Base-by-base conservation (phyloP, 768 basidiomycete species). In the Podaxis mareebaensis region DNA sequence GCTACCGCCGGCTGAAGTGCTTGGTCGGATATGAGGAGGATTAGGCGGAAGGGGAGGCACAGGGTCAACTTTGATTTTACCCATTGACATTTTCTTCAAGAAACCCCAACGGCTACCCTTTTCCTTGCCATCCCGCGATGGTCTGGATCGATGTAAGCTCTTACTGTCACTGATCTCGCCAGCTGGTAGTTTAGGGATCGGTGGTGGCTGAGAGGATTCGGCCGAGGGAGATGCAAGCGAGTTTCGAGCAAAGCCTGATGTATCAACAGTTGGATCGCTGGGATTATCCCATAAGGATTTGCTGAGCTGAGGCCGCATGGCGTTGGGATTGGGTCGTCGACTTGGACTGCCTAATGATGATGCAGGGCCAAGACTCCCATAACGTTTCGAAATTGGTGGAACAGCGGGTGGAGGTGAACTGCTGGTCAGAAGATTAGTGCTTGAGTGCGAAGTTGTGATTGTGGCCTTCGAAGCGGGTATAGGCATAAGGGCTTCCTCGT, bases 21-120 rank as follows among this genome's bases (percentile, higher is more conserved):
- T 65, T 13, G 73, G 63, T 49, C 65, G 62, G 11, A 72, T 64
- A 64, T 72, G 68, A 11, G 66, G 68, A 67, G 75, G 64, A 56
- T 69, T 64, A 5, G 73, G 65, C 49, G 67, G 73, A 54, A 64
- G 68, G 66, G 69, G 77, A 64, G 67, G 75, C 69, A 65, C 76
- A 61, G 67, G 74, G 53, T 93, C 92, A n/a, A 77, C 67, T 69
- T 86, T 87, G 79, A 96, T 90, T 74, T 91, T 93, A 13, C 94
- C 90, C 93, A 96, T 96, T 5, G 95, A 96, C 95, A 98, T 97
- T 78, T 98, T 98, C 79, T 95, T 94, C 64, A 98, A 79, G 78
- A 98, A 96, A 3, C 95, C 95, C 95, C 96, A 96, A 61, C 92
- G 88, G 58, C 88, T 87, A 42, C 78, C 78, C 73, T 91, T 90